Evolutionary conservation across 768 basidiomycete genomes (phyloP), one percentile per base, ranked within the genome.

Genomic region (Lactarius psammicola): DNA sequence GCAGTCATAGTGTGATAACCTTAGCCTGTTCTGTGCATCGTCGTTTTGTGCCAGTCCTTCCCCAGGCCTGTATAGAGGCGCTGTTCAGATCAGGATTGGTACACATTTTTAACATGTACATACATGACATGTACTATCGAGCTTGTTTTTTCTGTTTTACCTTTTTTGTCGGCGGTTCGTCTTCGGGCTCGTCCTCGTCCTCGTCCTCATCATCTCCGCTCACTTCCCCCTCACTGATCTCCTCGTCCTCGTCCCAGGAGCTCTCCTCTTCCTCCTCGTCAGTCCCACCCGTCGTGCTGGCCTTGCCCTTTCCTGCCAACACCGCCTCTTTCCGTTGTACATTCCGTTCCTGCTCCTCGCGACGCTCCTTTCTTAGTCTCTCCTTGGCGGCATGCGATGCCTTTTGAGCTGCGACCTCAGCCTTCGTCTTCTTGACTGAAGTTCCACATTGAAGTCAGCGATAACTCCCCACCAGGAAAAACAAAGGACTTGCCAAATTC

Each of bases 341-440:
- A 76, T 98, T 99, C 61, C 84, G 83, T 74, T 94, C 95, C 74
- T 98, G 97, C 73, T 97, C 93, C 66, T 90, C 89, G 70, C 90
- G 80, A 68, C 95, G 82, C 70, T 92, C 82, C 71, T 89, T 88
- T 69, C 87, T 84, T 53, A 93, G 74, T 74, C 83, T 88, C 68
- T 87, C 88, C 72, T 90, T 91, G 28, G 86, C 89, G 2, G 85
- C 88, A 73, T 95, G 92, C 30, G 87, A 85, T 30, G 85, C 84
- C 71, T 89, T 88, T 66, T 88, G 84, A 13, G 79, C 81, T 33
- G 82, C 80, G 23, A 83, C 79, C 69, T 95, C 88, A 58, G 87
- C 85, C 76, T 90, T 93, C 42, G 90, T 83, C 77, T 95, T 98
- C 80, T 93, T 92, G 59, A 98, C 96, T 97, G 74, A 26, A n/a